Percentiles rank a stretch among this genome's conserved stretches.
Conservation (phyloP, 1,284 basidiomycete genomes). For the Apiotrichum sp. region DNA sequence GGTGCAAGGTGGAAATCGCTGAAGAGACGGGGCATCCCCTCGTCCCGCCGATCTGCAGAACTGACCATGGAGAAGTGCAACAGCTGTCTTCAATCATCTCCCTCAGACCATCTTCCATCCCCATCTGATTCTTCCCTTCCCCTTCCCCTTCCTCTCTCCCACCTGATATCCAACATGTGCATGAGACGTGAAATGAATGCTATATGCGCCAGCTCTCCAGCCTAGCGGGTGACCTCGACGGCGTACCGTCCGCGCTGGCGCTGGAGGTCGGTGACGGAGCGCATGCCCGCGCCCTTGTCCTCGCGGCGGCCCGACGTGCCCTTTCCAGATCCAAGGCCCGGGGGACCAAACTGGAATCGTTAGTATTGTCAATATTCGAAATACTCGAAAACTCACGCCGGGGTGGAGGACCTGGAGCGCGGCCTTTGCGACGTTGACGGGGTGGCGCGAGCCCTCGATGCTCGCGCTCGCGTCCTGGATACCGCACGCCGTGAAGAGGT, state of each 20-base stretch:
- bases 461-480: constrained; percentile 92
- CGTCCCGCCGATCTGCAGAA: too few relatives aligned
- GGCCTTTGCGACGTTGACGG: constrained; percentile 56
- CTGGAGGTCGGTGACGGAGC: constrained; percentile 43
- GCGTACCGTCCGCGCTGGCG: constrained; percentile 45
- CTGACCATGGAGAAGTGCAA: too few relatives aligned
- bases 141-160: background rate
- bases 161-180: constrained; percentile 3
- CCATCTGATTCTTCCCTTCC: too few relatives aligned
- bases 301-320: constrained; percentile 30
- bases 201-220: background rate
- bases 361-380: background rate
- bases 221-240: constrained; percentile 35
- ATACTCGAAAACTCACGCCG: constrained; percentile 30
- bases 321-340: constrained; percentile 38
- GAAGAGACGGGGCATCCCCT: too few relatives aligned
- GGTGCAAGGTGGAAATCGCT: too few relatives aligned
- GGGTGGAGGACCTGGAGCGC: constrained; percentile 45
- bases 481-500: constrained; percentile 81
- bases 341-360: constrained; percentile 17
- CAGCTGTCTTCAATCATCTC: too few relatives aligned
- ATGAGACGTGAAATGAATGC: constrained; percentile 2
- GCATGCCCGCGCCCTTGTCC: constrained; percentile 46
- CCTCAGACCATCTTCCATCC: too few relatives aligned
- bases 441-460: constrained; percentile 86